Base-by-base conservation (phyloP, 2,329 filamentous ascomycete species). In the Venturia nashicola region DNA sequence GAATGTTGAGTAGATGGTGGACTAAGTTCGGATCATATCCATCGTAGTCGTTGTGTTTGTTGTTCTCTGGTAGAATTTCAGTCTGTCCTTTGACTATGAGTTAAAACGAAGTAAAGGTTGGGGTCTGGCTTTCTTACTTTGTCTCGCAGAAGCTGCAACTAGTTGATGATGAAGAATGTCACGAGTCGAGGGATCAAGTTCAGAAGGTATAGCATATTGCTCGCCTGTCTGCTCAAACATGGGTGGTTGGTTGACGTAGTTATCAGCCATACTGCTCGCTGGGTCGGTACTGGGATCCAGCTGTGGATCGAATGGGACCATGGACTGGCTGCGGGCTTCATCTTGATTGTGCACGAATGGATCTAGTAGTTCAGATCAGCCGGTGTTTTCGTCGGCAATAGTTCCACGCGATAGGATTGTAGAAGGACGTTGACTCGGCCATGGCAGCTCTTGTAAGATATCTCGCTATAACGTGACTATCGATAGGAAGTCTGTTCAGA, bases 1-100 rank as follows among this genome's bases (percentile, higher is more conserved):
- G 65, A 44, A 67, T 48, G 55, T 67, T 59, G 39, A 67, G 59
- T 12, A 67, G 44, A 61, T 67, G 66, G 40, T 59, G 23, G 14
- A 59, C 66, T 7, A 67, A 48, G 9, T 66, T 62, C 9, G 60
- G 42, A 27, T 61, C 59, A 32, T 43, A 61, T 61, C 63, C 63
- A 57, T 65, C 63, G 36, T 65, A 62, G 39, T 65, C 63, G 34
- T 65, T 48, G 18, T n/a, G 27, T 36, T 63, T 46, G 14, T 40
- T 63, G 42, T 48, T 63, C n/a, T 39, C 20, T 3, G 61, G 61
- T 4, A 63, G 39, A 8, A 48, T 48, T 59, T 63, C 61, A 18
- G 51, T 63, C 20, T 63, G 61, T 23, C 61, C 61, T 63, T 43
- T 14, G 23, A 20, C 8, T 11, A 18, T 20, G 18, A 54, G 16